Conservation (phyloP, 2,329 filamentous ascomycete genomes). For the Colletotrichum ledebouriae region DNA sequence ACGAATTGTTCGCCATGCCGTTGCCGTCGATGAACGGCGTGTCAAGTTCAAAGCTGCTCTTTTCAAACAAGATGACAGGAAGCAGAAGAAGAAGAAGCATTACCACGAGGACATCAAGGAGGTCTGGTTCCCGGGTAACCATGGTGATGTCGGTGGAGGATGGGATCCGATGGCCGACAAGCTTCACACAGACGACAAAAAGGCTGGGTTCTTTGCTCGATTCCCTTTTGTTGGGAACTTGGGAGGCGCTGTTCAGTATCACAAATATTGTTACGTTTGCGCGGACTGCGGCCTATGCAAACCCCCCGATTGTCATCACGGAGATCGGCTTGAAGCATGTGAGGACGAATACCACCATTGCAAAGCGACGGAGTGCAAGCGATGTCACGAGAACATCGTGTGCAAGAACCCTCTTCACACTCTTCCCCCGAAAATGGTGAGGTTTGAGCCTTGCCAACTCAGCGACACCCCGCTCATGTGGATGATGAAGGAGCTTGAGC, state of each 20-base stretch:
- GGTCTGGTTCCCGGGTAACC: slow-evolving; percentile 68
- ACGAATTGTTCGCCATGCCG: slow-evolving; percentile 62
- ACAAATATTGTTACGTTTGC: neutral
- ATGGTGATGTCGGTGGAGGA: slow-evolving; percentile 67
- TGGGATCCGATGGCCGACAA: slow-evolving; percentile 55
- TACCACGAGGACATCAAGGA: slow-evolving; percentile 59
- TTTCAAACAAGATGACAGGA: slow-evolving; percentile 55
- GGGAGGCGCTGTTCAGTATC: neutral
- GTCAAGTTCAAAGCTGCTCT: slow-evolving; percentile 68
- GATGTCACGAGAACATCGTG: neutral
- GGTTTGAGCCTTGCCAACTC: slow-evolving; percentile 55
- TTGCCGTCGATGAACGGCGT: slow-evolving; percentile 65
- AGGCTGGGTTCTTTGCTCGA: slow-evolving; percentile 49
- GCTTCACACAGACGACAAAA: slow-evolving; percentile 43
- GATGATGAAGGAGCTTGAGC: slow-evolving; percentile 64
- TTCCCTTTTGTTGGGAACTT: neutral
- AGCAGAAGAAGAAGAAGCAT: slow-evolving; percentile 37
- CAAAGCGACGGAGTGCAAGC: neutral
- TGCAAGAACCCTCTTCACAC: neutral
- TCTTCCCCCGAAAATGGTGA: neutral
- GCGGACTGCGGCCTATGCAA: slow-evolving; percentile 1
- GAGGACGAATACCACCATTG: neutral
- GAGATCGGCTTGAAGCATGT: slow-evolving; percentile 26
- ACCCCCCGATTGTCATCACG: slow-evolving; percentile 41
- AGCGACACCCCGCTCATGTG: slow-evolving; percentile 64